A percentile compares a stretch with the other conserved stretches of the same genome.
Evolutionary conservation across 2,329 filamentous ascomycete genomes (phyloP).

Genomic region (Colletotrichum scovillei): DNA sequence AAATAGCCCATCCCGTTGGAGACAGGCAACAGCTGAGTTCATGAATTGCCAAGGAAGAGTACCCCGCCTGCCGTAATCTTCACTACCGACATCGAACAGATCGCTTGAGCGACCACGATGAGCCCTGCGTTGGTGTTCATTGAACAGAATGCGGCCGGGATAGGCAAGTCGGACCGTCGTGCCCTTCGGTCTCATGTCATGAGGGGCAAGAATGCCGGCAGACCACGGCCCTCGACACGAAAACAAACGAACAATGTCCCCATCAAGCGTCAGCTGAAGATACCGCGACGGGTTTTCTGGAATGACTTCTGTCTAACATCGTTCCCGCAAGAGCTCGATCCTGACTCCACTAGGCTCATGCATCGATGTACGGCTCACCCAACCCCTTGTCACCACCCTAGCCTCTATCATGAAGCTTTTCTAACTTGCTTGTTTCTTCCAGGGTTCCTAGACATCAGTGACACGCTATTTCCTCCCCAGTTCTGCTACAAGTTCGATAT

Average conservation of each 20-base stretch:
- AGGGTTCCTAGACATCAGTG: too few species aligned
- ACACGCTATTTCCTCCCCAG: too few species aligned
- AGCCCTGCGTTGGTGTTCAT: too few species aligned
- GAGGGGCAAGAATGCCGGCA: constrained; percentile 24
- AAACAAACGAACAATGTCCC: background rate
- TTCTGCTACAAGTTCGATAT: too few species aligned
- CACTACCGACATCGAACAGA: too few species aligned
- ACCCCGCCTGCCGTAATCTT: too few species aligned
- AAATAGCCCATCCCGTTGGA: too few species aligned
- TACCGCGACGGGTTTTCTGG: constrained; percentile 21
- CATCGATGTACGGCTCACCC: background rate
- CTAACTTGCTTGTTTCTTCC: too few species aligned
- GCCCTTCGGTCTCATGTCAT: constrained; percentile 17
- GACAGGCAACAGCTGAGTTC: too few species aligned
- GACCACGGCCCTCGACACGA: constrained; percentile 10
- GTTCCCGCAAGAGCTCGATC: constrained; percentile 6
- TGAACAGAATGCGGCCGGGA: background rate
- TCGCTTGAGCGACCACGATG: too few species aligned
- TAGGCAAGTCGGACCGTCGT: constrained; percentile 8
- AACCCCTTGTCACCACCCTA: background rate
- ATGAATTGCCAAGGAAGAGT: too few species aligned
- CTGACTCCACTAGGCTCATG: constrained; percentile 14
- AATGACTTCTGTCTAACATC: constrained; percentile 17
- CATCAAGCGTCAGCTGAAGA: constrained; percentile 13
- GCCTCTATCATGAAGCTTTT: too few species aligned